Conservation (phyloP, 179 eudicot species). For the Corrigiola litoralis region DNA sequence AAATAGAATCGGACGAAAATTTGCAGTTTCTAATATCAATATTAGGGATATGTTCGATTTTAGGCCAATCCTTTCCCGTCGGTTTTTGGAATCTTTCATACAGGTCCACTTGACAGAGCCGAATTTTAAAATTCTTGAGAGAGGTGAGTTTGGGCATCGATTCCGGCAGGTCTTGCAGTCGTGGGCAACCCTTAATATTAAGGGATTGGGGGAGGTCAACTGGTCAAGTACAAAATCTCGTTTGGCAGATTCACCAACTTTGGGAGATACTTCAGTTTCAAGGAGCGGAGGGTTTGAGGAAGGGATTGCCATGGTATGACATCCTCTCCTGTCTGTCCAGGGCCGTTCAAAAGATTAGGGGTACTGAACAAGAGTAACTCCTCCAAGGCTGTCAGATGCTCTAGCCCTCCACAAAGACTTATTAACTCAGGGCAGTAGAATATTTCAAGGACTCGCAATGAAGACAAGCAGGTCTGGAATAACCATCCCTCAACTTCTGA, state of each 20-base stretch:
- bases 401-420: slow-evolving; percentile 1
- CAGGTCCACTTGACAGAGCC: background rate
- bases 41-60: slow-evolving; percentile 14
- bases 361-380: background rate
- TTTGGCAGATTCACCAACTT: slow-evolving; percentile 12
- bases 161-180: background rate
- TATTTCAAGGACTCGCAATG: background rate
- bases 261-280: background rate
- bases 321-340: background rate
- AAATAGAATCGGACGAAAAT: background rate
- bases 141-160: slow-evolving; percentile 34
- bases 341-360: background rate
- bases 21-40: background rate
- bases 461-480: slow-evolving; percentile 1
- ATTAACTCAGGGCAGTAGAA: background rate
- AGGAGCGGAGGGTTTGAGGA: slow-evolving; percentile 4
- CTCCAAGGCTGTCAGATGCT: slow-evolving; percentile 19
- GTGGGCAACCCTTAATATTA: background rate
- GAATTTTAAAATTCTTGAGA: background rate
- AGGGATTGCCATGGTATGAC: background rate
- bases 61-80: slow-evolving; percentile 13
- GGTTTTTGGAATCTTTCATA: slow-evolving; percentile 6
- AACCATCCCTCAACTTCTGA: background rate
- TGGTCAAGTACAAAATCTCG: slow-evolving; percentile 11
- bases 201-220: slow-evolving; percentile 8